phyloP scores from a whole-genome alignment of 1,284 basidiomycete species.

The Austroboletus niveus region DNA sequence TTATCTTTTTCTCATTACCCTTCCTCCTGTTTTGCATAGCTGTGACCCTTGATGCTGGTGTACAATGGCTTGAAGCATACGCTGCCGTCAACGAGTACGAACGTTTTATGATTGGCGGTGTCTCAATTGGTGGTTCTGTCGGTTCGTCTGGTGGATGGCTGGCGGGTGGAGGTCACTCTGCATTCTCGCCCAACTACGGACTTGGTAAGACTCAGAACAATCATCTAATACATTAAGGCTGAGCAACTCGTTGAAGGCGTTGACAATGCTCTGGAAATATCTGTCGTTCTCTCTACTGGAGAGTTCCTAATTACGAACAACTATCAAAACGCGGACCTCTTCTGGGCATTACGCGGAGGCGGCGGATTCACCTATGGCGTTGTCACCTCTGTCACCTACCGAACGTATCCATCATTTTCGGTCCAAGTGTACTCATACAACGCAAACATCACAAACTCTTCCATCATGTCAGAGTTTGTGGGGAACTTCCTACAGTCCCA shows the following conservation, averaged over 20 bases:
- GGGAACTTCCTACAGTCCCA: slow-evolving; percentile 30
- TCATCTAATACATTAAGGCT: not conserved
- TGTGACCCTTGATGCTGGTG: slow-evolving; percentile 44
- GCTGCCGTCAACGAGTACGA: slow-evolving; percentile 34
- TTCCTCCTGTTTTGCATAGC: slow-evolving; percentile 12
- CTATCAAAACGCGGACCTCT: slow-evolving; percentile 25
- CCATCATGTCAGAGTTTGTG: slow-evolving; percentile 14
- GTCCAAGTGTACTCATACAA: slow-evolving; percentile 22
- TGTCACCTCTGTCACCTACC: slow-evolving; percentile 20
- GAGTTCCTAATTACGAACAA: slow-evolving; percentile 14
- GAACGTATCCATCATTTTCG: slow-evolving; percentile 34
- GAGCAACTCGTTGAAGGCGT: slow-evolving; percentile 30
- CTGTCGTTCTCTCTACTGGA: slow-evolving; percentile 15
- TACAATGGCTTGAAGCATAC: slow-evolving; percentile 46
- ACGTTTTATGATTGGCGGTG: slow-evolving; percentile 37
- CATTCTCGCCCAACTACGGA: slow-evolving; percentile 40
- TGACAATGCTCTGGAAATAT: slow-evolving; percentile 38
- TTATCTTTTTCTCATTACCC: not conserved
- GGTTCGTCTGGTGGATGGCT: slow-evolving; percentile 43
- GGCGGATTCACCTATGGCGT: slow-evolving; percentile 38
- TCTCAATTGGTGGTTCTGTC: slow-evolving; percentile 32
- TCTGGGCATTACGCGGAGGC: slow-evolving; percentile 51
- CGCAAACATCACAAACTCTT: slow-evolving; percentile 26
- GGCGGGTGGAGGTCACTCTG: slow-evolving; percentile 44
- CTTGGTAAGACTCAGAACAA: slow-evolving; percentile 32